Evolutionary conservation across 1,284 basidiomycete genomes (phyloP), one percentile per base, ranked within the genome.

Genomic region (Sparassis latifolia): DNA sequence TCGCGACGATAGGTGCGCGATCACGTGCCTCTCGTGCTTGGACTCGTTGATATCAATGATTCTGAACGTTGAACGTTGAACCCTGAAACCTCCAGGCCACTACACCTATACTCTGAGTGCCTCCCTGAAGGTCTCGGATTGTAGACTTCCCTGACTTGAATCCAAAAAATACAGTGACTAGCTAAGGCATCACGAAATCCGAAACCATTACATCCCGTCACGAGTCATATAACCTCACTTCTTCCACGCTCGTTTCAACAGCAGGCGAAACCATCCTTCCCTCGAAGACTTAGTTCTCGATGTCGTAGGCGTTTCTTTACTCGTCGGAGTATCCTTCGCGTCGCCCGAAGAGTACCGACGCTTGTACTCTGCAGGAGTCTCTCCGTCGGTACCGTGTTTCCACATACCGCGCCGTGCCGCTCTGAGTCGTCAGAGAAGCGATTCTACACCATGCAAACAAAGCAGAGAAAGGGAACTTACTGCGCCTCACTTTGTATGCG

Each of bases 331-430:
- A 29, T n/a, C 20, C 28, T 5, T 32, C 49, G 44, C 30, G 33
- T 40, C 35, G 2, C 38, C 47, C 7, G 51, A 38, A 6, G 78
- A 73, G 57, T 81, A 65, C 37, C 89, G 77, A 37, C 78, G 79
- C 68, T 95, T 94, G 66, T 89, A 94, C 50, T 90, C 85, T 1
- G 83, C 77, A 0, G 92, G 90, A 4, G 74, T 79, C 60, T 95
- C 91, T 6, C 75, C 71, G 5, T 61, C 59, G 9, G 66, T 69
- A 0, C 83, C 83, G 3, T 77, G 55, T 31, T 69, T 72, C 91
- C 91, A 94, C 68, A 92, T 84, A 0, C 92, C 92, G 53, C 72
- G 69, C 51, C 71, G 75, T 50, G 74, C 77, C 49, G 66, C 68
- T 61, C 81, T 89, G 54, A 20, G 57, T 33, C 3, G 31, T 10